Base-by-base conservation (phyloP, 169 alveolate genomes). In the Babesia bovis region DNA sequence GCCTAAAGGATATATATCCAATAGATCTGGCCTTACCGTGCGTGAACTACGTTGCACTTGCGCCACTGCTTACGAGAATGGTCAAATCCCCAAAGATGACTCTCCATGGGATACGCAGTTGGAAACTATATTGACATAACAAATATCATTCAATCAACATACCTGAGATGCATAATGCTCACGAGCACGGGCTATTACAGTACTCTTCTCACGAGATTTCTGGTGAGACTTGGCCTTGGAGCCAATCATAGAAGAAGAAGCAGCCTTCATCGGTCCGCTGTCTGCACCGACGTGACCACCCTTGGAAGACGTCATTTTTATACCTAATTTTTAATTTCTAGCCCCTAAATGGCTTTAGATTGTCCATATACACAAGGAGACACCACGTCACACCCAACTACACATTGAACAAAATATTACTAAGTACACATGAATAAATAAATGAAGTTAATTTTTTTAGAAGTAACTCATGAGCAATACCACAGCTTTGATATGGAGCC, bases 71-170 rank as follows among this genome's bases (percentile, higher is more conserved):
- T 74, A 41, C 67, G 67, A 32, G 83, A 58, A 13, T 69, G 75
- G 40, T 87, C 89, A 19, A 66, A 51, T 4, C 93, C 93, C 93
- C 93, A 87, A 61, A 87, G 87, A 12, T 78, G 85, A 33, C 65
- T 83, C 49, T 87, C 87, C 60, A 83, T 84, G 19, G 93, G 93
- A 33, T 60, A 66, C 9, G 93, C 93, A 15, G 85, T 87, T 25
- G 93, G 93, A 45, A 87, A 87, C 87, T 79, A 57, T 19, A 58
- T 47, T 19, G 55, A 5, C 55, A 12, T 26, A 47, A 7, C 12
- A 47, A 47, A 5, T 47, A 47, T 26, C 19, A 13, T 17, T 7
- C 7, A 5, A 47, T 17, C 6, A 7, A 23, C 78, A 19, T 45
- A 77, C 85, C 73, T 77, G 85, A 50, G 56, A 47, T 45, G 60